phyloP scores from a whole-genome alignment of 208 protist genomes.

The Trypanosoma mega region DNA sequence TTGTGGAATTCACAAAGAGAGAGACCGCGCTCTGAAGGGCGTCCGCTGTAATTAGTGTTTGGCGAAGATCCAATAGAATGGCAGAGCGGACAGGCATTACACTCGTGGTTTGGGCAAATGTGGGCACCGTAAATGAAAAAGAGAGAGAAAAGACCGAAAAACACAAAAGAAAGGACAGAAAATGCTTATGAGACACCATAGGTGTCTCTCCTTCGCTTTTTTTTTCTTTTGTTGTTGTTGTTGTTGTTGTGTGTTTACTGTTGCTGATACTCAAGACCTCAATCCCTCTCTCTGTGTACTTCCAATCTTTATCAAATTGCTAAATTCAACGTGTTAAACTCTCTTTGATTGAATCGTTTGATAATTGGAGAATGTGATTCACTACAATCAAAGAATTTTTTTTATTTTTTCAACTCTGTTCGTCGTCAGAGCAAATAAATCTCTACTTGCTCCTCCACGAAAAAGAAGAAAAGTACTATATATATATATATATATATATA shows the following conservation, averaged over 20 bases:
- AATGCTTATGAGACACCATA: background rate
- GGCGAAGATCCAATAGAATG: constrained; percentile 54
- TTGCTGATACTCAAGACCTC: no score
- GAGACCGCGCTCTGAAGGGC: constrained; percentile 32
- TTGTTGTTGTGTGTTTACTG: no score
- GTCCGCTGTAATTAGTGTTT: constrained; percentile 34
- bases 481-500: constrained; percentile 1
- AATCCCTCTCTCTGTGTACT: no score
- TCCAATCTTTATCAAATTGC: no score
- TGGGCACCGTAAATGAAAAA: constrained; percentile 1
- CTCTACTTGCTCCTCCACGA: constrained; percentile 7
- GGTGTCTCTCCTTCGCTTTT: background rate
- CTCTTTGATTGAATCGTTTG: no score
- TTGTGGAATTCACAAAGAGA: constrained; percentile 24
- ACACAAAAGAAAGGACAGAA: constrained; percentile 6
- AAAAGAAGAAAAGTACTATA: background rate
- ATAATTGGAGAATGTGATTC: no score
- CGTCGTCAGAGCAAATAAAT: background rate
- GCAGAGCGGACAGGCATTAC: constrained; percentile 22
- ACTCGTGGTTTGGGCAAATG: background rate
- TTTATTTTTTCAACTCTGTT: background rate
- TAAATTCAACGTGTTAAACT: no score
- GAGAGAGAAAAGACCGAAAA: constrained; percentile 4
- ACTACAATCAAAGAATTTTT: no score
- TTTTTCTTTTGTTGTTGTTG: background rate